Evolutionary conservation across 2,329 filamentous ascomycete genomes (phyloP), one percentile per base, ranked within the genome.

Genomic region (Diaporthe ilicicola): DNA sequence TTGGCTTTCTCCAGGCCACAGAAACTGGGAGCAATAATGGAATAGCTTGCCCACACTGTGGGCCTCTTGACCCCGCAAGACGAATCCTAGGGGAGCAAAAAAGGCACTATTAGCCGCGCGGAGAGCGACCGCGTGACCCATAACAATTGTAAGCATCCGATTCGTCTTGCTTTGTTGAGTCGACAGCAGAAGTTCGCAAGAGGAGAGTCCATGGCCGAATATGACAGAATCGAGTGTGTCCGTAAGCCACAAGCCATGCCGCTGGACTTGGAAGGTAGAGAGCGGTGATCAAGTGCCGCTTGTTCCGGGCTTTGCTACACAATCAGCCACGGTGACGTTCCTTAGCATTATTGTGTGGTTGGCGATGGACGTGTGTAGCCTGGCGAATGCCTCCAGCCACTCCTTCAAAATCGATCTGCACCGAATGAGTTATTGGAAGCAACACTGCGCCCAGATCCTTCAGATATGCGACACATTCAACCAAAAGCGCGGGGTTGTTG

Each of bases 81-180:
- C 44, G 46, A 64, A 27, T 64, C 59, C 42, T 48, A 50, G 42
- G n/a, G 44, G 42, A 46, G 59, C 19, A n/a, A 64, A 50, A 62
- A 64, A 24, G 44, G 15, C n/a, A 50, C 59, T 64, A 37, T 64
- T 50, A 64, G 59, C 59, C 59, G 59, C 59, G 44, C 59, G 59
- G 59, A 64, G 59, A 64, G 59, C 59, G 59, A 37, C 59, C 59
- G 39, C 55, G 29, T 50, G 59, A 64, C 44, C 59, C 59, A 50
- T 29, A 50, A 50, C 22, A 7, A 34, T 48, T 37, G 9, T 50
- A 64, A 64, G 59, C 29, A 64, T 64, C 44, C 44, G 59, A 64
- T 50, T 50, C 44, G 44, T 64, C n/a, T 50, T 50, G 59, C 42
- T 27, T 48, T 22, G 8, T 37, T 50, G 44, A 37, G n/a, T 50